phyloP scores from a whole-genome alignment of 2,329 filamentous ascomycete genomes.

The Epichloe coenophiala region DNA sequence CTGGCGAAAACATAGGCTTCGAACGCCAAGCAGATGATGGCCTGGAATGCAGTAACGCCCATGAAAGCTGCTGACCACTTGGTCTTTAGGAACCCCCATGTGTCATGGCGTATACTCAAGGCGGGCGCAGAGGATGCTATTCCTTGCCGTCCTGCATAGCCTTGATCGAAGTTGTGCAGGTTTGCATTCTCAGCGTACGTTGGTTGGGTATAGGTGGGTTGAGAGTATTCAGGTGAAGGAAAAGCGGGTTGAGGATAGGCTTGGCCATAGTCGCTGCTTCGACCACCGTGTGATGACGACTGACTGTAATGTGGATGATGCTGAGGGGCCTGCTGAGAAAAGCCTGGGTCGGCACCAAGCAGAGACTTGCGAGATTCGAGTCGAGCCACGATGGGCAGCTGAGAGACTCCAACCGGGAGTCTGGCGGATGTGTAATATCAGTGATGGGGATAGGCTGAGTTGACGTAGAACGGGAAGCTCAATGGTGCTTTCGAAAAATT shows the following conservation, averaged over 20 bases:
- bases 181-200: constrained; percentile 16
- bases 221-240: constrained; percentile 16
- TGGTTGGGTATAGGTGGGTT: constrained; percentile 13
- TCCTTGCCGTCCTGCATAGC: constrained; percentile 25
- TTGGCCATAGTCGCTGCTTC: constrained; percentile 18
- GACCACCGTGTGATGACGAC: constrained; percentile 4
- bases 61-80: constrained; percentile 86
- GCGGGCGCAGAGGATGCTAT: constrained; percentile 20
- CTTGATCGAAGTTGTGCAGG: constrained; percentile 20
- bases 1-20: constrained; percentile 89
- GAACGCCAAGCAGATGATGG: constrained; percentile 64
- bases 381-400: constrained; percentile 25
- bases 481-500: background rate
- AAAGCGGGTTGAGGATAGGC: constrained; percentile 20
- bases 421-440: constrained; percentile 4
- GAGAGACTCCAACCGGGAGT: constrained; percentile 24
- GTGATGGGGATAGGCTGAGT: background rate
- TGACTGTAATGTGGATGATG: constrained; percentile 13
- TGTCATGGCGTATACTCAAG: constrained; percentile 17
- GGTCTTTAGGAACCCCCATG: constrained; percentile 64
- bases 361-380: constrained; percentile 28
- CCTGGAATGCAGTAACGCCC: constrained; percentile 59
- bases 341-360: constrained; percentile 25
- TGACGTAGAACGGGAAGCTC: background rate
- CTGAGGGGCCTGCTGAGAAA: constrained; percentile 18